phyloP scores from a whole-genome alignment of 2,329 filamentous ascomycete genomes.

The Epichloe brachyelytri region DNA sequence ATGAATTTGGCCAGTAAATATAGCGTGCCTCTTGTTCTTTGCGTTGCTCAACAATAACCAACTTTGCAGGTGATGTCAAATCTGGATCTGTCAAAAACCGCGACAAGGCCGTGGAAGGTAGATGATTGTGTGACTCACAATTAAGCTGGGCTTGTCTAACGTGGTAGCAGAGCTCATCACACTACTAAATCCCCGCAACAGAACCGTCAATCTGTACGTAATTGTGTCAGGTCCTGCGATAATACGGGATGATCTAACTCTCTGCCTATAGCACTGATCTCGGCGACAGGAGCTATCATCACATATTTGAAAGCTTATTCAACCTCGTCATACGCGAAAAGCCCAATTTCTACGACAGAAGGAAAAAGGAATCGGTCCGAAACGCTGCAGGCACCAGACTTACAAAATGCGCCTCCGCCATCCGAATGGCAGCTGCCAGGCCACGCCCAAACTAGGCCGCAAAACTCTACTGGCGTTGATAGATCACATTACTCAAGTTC shows the following conservation, averaged over 20 bases:
- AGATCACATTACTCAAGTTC: constrained; percentile 66
- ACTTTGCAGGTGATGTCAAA: constrained; percentile 20
- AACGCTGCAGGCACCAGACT: constrained; percentile 44
- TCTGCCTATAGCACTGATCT: constrained; percentile 29
- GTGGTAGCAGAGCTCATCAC: constrained; percentile 21
- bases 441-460: constrained; percentile 51
- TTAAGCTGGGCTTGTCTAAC: not conserved
- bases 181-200: constrained; percentile 24
- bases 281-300: constrained; percentile 66
- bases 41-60: constrained; percentile 6
- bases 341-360: constrained; percentile 43
- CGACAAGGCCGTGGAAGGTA: constrained; percentile 29
- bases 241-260: not conserved
- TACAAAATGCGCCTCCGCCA: constrained; percentile 52
- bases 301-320: constrained; percentile 72
- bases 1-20: constrained; percentile 21
- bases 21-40: not conserved
- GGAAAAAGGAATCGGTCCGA: constrained; percentile 31
- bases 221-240: not conserved
- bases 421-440: constrained; percentile 63
- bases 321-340: constrained; percentile 56
- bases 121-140: not conserved
- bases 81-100: constrained; percentile 24
- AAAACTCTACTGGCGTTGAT: constrained; percentile 72
- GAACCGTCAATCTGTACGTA: constrained; percentile 24